Conservation (phyloP, 129 eudicot genomes). For the Ambrosia trifida region DNA sequence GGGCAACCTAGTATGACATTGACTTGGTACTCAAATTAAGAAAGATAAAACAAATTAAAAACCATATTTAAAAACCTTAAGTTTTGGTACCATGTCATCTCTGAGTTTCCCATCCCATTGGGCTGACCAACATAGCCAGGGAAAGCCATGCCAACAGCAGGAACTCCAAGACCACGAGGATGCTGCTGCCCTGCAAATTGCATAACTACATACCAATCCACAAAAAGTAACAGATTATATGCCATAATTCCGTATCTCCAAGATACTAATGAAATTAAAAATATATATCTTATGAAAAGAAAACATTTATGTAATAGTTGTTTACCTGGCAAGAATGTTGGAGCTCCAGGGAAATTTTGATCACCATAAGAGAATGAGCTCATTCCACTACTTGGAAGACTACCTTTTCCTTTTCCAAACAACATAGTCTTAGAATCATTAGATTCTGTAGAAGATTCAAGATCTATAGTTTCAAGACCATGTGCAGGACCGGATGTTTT, state of each 20-base stretch:
- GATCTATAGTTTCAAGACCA: constrained; percentile 47
- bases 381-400: constrained; percentile 56
- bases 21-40: constrained; percentile 2
- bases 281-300: too few relatives aligned
- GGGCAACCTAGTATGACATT: constrained; percentile 66
- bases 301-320: constrained; percentile 4
- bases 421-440: constrained; percentile 54
- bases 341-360: constrained; percentile 60
- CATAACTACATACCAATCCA: constrained; percentile 58
- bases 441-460: constrained; percentile 48
- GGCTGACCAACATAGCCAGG: constrained; percentile 98
- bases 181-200: constrained; percentile 96
- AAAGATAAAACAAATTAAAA: not conserved
- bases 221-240: constrained; percentile 11
- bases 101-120: constrained; percentile 88
- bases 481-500: constrained; percentile 48
- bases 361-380: constrained; percentile 75
- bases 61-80: not conserved
- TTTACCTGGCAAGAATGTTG: constrained; percentile 80
- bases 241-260: not conserved
- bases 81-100: constrained; percentile 87
- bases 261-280: not conserved
- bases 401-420: constrained; percentile 75
- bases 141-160: constrained; percentile 99
- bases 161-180: constrained; percentile 97